These are phyloP conservation scores for Teunomyces stri DNA, from an alignment of 805 yeast genomes.

Conservation along the genomic window DNA sequence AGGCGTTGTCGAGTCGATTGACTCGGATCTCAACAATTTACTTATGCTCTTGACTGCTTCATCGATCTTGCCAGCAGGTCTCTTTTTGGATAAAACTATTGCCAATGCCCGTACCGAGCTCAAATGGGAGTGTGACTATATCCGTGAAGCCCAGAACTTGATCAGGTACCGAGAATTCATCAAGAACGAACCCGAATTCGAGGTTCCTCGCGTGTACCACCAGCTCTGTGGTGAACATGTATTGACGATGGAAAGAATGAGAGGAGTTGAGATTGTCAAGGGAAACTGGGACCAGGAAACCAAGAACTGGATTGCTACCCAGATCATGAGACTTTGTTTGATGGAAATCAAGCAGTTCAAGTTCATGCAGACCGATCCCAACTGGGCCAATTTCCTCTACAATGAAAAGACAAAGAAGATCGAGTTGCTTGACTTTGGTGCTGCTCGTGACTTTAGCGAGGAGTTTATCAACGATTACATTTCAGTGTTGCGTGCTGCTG, in stretches of 20 bases:
- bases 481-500: conserved; percentile 71
- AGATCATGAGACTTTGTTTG: conserved; percentile 83
- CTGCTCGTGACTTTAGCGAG: conserved; percentile 74
- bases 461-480: conserved; percentile 71
- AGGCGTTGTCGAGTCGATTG: conserved; percentile 91
- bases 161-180: conserved; percentile 61
- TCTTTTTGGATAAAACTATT: conserved; percentile 86
- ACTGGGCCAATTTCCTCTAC: conserved; percentile 96
- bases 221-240: conserved; percentile 78
- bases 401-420: conserved; percentile 68
- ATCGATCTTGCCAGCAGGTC: conserved; percentile 81
- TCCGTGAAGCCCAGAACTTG: conserved; percentile 80
- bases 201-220: conserved; percentile 78
- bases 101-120: conserved; percentile 91
- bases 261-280: conserved; percentile 78
- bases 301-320: conserved; percentile 76
- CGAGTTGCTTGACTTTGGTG: conserved; percentile 93
- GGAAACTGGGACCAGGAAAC: conserved; percentile 73
- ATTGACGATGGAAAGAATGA: conserved; percentile 85
- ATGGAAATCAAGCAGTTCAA: conserved; percentile 79
- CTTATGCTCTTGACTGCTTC: conserved; percentile 83
- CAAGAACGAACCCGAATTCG: conserved; percentile 57
- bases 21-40: conserved; percentile 87
- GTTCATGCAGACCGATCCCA: conserved; percentile 98
- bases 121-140: conserved; percentile 97